Evolutionary conservation across 2,329 filamentous ascomycete genomes (phyloP), one percentile per base, ranked within the genome.

Genomic region (Trichophyton benhamiae): DNA sequence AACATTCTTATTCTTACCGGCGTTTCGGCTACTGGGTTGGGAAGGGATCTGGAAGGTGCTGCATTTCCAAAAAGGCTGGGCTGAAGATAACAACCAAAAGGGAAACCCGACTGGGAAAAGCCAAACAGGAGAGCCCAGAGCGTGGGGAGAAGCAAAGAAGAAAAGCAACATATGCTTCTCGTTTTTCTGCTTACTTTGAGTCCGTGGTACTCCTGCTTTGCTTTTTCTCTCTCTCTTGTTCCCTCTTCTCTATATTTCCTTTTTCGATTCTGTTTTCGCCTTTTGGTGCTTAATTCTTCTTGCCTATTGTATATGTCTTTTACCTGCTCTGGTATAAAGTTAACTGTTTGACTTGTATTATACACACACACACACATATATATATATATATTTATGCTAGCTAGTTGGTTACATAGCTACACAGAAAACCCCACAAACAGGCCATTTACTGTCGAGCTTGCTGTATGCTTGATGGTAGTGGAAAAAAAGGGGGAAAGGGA

Each of bases 51-150:
- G 41, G 41, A 44, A 44, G 20, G 46, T 20, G 46, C 17, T 22
- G 55, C 11, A 58, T 41, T 25, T 20, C 36, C 55, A 17, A 42
- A 58, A 22, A 58, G 36, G 55, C 55, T 13, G 55, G 42, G 55
- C 55, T 44, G 55, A 44, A 55, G n/a, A 55, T 53, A 36, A 33
- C n/a, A 33, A 36, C 52, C 52, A 36, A 55, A 55, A 55, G 25
- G 52, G 52, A 55, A 55, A 36, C n/a, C 52, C 52, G 22, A 42
- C 38, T 58, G 17, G 53, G 3, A 58, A 58, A 58, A 58, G 55
- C 41, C 33, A 58, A 58, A 55, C 38, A 42, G 41, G 41, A 17
- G n/a, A 17, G 41, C 8, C 41, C 41, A 44, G 41, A 44, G 41
- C 41, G 41, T 44, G 41, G 41, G 41, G 55, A 25, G 36, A 58